Conservation (phyloP, 306 rosid genomes). For the Hippophae tibetana region DNA sequence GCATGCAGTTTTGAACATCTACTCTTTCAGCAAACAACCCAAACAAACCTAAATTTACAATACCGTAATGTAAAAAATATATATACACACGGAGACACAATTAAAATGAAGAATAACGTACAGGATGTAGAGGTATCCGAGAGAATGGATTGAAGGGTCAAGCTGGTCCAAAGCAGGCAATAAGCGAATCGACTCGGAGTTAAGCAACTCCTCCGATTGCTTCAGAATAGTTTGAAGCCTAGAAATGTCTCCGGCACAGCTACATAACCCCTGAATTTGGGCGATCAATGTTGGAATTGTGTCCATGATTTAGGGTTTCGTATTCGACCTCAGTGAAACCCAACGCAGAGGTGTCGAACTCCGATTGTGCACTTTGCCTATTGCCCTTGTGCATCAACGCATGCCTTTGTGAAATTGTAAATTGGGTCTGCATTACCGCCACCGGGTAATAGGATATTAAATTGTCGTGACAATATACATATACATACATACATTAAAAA, state of each 20-base stretch:
- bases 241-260: conserved; percentile 39
- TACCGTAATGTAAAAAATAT: not conserved
- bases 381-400: too few species aligned
- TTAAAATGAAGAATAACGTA: conserved; percentile 16
- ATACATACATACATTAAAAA: too few species aligned
- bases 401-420: too few species aligned
- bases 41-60: not conserved
- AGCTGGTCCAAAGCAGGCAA: conserved; percentile 48
- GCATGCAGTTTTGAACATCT: not conserved
- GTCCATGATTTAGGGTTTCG: conserved; percentile 17
- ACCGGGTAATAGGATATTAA: too few species aligned
- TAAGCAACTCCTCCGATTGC: conserved; percentile 56
- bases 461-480: too few species aligned
- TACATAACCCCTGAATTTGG: conserved; percentile 64
- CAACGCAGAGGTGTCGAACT: not conserved
- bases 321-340: not conserved
- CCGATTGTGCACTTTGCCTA: too few species aligned
- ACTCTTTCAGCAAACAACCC: conserved; percentile 5
- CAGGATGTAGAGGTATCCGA: conserved; percentile 69
- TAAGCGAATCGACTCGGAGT: conserved; percentile 43
- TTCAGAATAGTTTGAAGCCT: conserved; percentile 55
- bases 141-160: conserved; percentile 59
- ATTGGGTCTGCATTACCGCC: too few species aligned
- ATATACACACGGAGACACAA: not conserved
- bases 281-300: conserved; percentile 35